Percentiles rank a stretch among this genome's conserved stretches.
These are phyloP conservation scores for Salvia splendens DNA, from an alignment of 257 asterid genomes.

Conservation along the genomic window DNA sequence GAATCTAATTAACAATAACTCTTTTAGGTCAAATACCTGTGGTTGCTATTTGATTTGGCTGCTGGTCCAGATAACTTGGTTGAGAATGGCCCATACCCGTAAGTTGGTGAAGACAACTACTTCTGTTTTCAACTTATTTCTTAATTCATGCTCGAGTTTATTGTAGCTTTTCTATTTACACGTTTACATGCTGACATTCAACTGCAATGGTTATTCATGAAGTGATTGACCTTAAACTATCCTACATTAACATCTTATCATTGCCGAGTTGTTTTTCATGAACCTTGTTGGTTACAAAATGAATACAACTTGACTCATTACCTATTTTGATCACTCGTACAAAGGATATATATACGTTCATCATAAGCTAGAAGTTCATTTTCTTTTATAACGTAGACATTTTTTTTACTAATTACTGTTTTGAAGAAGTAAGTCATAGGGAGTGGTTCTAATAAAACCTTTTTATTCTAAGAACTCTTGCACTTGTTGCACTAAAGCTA, in stretches of 20 bases:
- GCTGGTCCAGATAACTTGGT: constrained; percentile 97
- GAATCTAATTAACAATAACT: constrained; percentile 7
- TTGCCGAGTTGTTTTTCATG: not conserved
- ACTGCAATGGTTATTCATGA: not conserved
- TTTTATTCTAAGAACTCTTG: no score
- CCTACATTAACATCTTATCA: not conserved
- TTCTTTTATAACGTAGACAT: no score
- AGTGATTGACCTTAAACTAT: constrained; percentile 1
- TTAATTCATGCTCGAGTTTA: constrained; percentile 3
- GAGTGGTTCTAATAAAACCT: no score
- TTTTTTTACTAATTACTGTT: no score
- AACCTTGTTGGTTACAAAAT: constrained; percentile 1
- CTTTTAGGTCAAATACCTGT: constrained; percentile 85
- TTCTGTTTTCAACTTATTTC: constrained; percentile 22
- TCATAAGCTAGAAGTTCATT: no score
- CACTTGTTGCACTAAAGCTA: no score
- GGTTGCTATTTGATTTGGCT: constrained; percentile 97
- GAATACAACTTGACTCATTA: no score
- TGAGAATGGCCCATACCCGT: constrained; percentile 98
- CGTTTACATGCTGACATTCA: no score
- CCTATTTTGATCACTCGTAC: no score
- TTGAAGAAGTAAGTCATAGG: no score
- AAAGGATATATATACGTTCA: no score
- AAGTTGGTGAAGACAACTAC: constrained; percentile 29
- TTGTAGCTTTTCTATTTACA: not conserved